A percentile compares a stretch with the other conserved stretches of the same genome.
Conservation (phyloP, 768 basidiomycete genomes). For the Amanita jacksonii region DNA sequence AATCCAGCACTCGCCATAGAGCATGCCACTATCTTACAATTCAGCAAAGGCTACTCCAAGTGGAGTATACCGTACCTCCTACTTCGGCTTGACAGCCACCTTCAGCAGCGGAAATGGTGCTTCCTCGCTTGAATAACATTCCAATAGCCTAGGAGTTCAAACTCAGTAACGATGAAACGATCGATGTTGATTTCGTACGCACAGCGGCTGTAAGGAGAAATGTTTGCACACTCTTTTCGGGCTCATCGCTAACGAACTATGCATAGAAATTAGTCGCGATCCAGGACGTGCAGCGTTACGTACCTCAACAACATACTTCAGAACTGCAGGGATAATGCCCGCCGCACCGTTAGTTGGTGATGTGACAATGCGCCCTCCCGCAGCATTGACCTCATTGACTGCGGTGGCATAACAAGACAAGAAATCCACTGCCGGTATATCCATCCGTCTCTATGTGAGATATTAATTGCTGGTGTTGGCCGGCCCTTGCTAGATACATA, state of each 20-base stretch:
- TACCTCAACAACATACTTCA: constrained; percentile 85
- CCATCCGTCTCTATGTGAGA: constrained; percentile 63
- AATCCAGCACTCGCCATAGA: constrained; percentile 95
- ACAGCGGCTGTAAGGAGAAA: constrained; percentile 87
- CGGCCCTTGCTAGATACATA: constrained; percentile 24
- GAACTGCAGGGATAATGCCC: constrained; percentile 86
- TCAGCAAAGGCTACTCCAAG: neutral
- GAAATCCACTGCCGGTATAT: constrained; percentile 91
- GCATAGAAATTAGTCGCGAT: constrained; percentile 2
- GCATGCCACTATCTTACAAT: constrained; percentile 56
- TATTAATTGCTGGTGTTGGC: neutral
- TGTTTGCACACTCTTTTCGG: constrained; percentile 78
- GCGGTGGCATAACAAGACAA: constrained; percentile 91
- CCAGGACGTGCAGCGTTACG: constrained; percentile 7
- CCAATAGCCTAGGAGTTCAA: constrained; percentile 87
- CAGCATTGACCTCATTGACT: constrained; percentile 91
- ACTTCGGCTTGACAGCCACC: constrained; percentile 95
- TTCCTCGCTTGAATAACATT: constrained; percentile 96
- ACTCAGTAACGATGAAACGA: constrained; percentile 5
- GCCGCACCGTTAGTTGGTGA: constrained; percentile 91
- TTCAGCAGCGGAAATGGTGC: constrained; percentile 93
- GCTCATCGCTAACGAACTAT: constrained; percentile 85
- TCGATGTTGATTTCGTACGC: constrained; percentile 17
- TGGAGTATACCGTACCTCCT: constrained; percentile 44
- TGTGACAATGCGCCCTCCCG: constrained; percentile 90